Evolutionary conservation across 2,329 filamentous ascomycete species (phyloP), one percentile per base, ranked within the genome.

Genomic region (Sporothrix schenckii): DNA sequence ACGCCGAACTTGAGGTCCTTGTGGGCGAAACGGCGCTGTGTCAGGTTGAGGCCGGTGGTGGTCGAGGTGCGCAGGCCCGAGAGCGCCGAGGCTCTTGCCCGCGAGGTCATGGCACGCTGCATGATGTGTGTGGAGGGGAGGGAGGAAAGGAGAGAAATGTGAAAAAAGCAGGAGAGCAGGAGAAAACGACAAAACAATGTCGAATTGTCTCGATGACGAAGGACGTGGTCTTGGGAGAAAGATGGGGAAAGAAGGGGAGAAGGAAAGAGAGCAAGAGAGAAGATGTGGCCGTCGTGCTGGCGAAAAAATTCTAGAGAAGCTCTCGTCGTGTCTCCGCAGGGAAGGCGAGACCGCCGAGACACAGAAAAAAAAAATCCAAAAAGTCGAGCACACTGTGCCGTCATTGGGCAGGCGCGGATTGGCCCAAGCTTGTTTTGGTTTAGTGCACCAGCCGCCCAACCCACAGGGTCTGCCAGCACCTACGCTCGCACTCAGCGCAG

Each of bases 1-100:
- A 98, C 94, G 79, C 95, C 95, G 76, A 99, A 99, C 86, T 97
- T 98, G 80, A 99, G 88, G 81, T 99, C 95, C 92, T 98, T 98
- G 88, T 98, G 94, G 76, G 94, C 93, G 81, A 97, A 99, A 80
- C 95, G 89, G 82, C 97, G 89, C 85, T 98, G 94, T 82, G 97
- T 93, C 69, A 74, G 63, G 77, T 92, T 85, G 77, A 92, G 81
- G 77, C 88, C 58, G 58, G 58, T 86, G 78, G 87, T 82, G 47
- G 63, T 66, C 78, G 84, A 83, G 72, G 89, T 84, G 77, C 89
- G 88, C 81, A 90, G 85, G 80, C 87, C 88, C 75, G 89, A 91
- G 77, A 94, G 89, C 85, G 90, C 89, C 76, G 93, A 92, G 80
- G 92, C 89, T 85, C 93, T 87, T 78, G 91, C 85, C 80, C 88